A percentile compares a stretch with the other conserved stretches of the same genome.
Conservation (phyloP, 1,284 basidiomycete genomes). For the Sutorius eximius region DNA sequence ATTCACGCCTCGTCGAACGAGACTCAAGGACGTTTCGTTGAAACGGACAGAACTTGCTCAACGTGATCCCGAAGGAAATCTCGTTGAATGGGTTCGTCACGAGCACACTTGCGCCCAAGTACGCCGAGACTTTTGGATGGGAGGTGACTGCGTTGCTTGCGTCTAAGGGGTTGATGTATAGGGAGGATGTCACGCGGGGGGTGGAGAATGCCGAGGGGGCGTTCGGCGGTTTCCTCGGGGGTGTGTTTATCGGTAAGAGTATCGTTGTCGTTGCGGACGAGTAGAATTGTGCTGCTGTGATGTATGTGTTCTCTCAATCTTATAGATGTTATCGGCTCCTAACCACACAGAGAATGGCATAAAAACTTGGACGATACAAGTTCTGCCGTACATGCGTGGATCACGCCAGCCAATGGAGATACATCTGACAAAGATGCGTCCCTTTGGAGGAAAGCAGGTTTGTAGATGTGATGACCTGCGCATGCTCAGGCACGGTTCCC, state of each 20-base stretch:
- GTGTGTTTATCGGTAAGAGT: slow-evolving; percentile 12
- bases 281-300: neutral
- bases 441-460: neutral
- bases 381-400: neutral
- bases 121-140: slow-evolving; percentile 7
- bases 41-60: slow-evolving; percentile 8
- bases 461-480: neutral
- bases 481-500: neutral
- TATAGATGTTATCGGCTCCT: neutral
- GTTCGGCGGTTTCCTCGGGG: slow-evolving; percentile 10
- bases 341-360: neutral
- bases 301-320: no score
- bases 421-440: no score
- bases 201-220: slow-evolving; percentile 14
- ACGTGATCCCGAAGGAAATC: slow-evolving; percentile 10
- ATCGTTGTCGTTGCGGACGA: slow-evolving; percentile 14
- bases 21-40: neutral
- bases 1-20: neutral
- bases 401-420: neutral
- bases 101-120: slow-evolving; percentile 1
- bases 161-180: slow-evolving; percentile 11
- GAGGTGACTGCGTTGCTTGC: slow-evolving; percentile 12
- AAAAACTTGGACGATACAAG: neutral
- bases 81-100: slow-evolving; percentile 8
- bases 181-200: slow-evolving; percentile 15